Percentiles rank a stretch among this genome's conserved stretches.
These are phyloP conservation scores for Linum usitatissimum DNA, from an alignment of 345 rosid genomes.

Conservation along the genomic window DNA sequence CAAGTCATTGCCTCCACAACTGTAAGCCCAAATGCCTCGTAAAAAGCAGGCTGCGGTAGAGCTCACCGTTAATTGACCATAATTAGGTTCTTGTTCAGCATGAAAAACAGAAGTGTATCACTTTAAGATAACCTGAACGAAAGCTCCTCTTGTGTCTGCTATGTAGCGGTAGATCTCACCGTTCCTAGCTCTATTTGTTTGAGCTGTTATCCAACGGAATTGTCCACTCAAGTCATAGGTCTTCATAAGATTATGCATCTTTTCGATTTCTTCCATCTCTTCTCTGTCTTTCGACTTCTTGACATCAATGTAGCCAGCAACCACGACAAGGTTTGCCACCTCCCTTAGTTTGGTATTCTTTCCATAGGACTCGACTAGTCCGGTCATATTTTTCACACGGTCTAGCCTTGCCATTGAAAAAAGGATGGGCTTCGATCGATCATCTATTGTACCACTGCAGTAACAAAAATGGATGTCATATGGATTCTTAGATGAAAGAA, in stretches of 20 bases:
- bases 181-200: constrained; percentile 45
- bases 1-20: constrained; percentile 50
- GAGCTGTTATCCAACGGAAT: constrained; percentile 43
- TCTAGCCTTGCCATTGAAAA: constrained; percentile 69
- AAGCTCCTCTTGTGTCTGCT: constrained; percentile 43
- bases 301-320: constrained; percentile 35
- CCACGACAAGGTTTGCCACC: constrained; percentile 37
- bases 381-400: constrained; percentile 46
- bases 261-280: constrained; percentile 42
- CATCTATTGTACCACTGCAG: constrained; percentile 33
- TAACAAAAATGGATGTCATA: constrained; percentile 9
- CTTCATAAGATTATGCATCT: constrained; percentile 35
- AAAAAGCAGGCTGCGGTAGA: constrained; percentile 36
- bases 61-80: too few species aligned
- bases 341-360: constrained; percentile 36
- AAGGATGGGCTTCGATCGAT: constrained; percentile 40
- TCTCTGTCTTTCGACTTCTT: constrained; percentile 39
- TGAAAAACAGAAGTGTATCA: too few species aligned
- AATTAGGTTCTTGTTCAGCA: not conserved
- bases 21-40: constrained; percentile 53
- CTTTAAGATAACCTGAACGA: constrained; percentile 3
- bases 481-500: not conserved
- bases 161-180: constrained; percentile 53
- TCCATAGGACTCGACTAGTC: constrained; percentile 45
- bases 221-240: constrained; percentile 40